Evolutionary conservation across 2,329 filamentous ascomycete genomes (phyloP).

Genomic region (Neoarthrinium moseri): DNA sequence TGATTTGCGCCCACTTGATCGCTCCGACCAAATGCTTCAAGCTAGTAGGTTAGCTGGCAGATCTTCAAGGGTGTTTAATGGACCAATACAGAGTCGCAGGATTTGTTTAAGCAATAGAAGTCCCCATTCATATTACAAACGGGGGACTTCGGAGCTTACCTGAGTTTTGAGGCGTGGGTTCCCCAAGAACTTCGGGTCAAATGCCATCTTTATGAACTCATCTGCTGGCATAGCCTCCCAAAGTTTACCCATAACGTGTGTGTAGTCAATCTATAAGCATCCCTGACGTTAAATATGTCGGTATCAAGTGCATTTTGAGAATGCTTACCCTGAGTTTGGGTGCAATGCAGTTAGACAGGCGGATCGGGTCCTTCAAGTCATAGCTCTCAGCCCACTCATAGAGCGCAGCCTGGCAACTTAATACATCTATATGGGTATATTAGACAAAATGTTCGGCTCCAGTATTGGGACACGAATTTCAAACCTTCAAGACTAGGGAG

Average conservation of each 20-base stretch:
- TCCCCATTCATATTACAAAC: too few species aligned
- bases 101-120: too few species aligned
- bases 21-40: constrained; percentile 57
- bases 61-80: too few species aligned
- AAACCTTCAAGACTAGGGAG: too few species aligned
- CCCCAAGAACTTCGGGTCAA: constrained; percentile 50
- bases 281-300: too few species aligned
- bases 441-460: too few species aligned
- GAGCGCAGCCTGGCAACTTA: constrained; percentile 29
- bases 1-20: constrained; percentile 48
- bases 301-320: not conserved
- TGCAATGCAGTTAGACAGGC: constrained; percentile 27
- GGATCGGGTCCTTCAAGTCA: constrained; percentile 35
- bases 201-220: constrained; percentile 52
- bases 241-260: constrained; percentile 46
- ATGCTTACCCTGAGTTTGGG: constrained; percentile 36
- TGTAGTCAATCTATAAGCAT: constrained; percentile 22
- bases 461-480: too few species aligned
- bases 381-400: constrained; percentile 45
- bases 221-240: constrained; percentile 57
- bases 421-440: constrained; percentile 33
- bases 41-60: too few species aligned
- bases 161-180: constrained; percentile 50
- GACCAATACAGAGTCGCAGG: too few species aligned
- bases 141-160: too few species aligned